Conservation (phyloP, 495 filamentous ascomycete species). For the Hyaloscypha finlandica region DNA sequence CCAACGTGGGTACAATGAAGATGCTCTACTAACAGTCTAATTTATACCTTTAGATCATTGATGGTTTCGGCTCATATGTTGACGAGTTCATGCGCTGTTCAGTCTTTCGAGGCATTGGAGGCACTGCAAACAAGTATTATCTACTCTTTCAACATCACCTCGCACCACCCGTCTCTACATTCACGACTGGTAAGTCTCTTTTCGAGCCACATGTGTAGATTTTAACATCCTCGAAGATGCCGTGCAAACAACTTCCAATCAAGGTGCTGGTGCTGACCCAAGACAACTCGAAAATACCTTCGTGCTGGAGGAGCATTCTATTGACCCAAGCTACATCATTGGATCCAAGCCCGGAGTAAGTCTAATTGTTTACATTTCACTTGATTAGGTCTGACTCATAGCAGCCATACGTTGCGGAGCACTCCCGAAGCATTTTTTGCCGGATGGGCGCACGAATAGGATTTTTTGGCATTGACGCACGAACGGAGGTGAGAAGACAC, state of each 20-base stretch:
- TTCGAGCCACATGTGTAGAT: not conserved
- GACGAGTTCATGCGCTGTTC: conserved; percentile 92
- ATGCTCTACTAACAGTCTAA: not conserved
- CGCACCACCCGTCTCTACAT: conserved; percentile 78
- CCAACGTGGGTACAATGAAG: not conserved
- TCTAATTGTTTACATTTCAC: not conserved
- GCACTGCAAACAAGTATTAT: conserved; percentile 86
- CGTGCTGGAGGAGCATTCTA: conserved; percentile 57
- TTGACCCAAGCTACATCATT: conserved; percentile 78
- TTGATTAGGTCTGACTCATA: conserved; percentile 30
- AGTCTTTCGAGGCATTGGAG: conserved; percentile 90
- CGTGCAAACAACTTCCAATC: conserved; percentile 47
- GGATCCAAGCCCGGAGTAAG: conserved; percentile 65
- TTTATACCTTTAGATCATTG: conserved; percentile 65
- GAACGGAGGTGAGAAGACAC: conserved; percentile 58
- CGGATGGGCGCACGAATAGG: conserved; percentile 83
- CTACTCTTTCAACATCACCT: conserved; percentile 94
- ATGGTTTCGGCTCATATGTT: conserved; percentile 91
- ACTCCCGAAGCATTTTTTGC: conserved; percentile 77
- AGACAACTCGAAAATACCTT: conserved; percentile 68
- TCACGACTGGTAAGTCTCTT: conserved; percentile 57
- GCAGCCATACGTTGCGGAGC: conserved; percentile 72
- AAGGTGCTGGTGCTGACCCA: conserved; percentile 58
- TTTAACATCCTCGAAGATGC: conserved; percentile 42
- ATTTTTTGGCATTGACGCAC: conserved; percentile 86